These are phyloP conservation scores for Malbranchea zuffiana DNA, from an alignment of 2,329 filamentous ascomycete species.

Conservation along the genomic window DNA sequence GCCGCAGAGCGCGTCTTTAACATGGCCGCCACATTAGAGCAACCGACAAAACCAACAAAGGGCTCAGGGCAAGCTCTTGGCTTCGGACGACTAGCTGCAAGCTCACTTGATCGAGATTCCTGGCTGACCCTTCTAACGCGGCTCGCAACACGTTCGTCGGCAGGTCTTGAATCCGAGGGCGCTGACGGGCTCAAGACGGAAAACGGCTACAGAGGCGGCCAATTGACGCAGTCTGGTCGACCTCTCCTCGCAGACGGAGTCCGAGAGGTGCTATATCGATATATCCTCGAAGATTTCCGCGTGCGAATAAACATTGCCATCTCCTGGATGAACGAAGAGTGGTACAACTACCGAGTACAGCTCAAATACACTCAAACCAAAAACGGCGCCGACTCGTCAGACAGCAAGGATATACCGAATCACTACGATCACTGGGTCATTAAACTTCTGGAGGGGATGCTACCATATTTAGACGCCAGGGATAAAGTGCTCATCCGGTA, in stretches of 20 bases:
- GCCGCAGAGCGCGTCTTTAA: slow-evolving; percentile 68
- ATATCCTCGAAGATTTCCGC: slow-evolving; percentile 85
- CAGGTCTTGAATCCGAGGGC: slow-evolving; percentile 50
- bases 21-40: slow-evolving; percentile 63
- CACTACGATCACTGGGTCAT: slow-evolving; percentile 73
- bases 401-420: slow-evolving; percentile 35
- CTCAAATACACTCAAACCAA: slow-evolving; percentile 34
- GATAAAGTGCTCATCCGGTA: slow-evolving; percentile 88
- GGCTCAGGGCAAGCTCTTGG: slow-evolving; percentile 44
- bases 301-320: slow-evolving; percentile 81
- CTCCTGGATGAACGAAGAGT: slow-evolving; percentile 92
- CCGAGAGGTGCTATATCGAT: slow-evolving; percentile 68
- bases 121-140: slow-evolving; percentile 84
- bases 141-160: slow-evolving; percentile 66
- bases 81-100: slow-evolving; percentile 74
- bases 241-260: slow-evolving; percentile 50
- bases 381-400: slow-evolving; percentile 35
- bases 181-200: slow-evolving; percentile 23
- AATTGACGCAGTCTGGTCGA: slow-evolving; percentile 21
- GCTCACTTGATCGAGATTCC: slow-evolving; percentile 71
- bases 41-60: slow-evolving; percentile 47
- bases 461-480: slow-evolving; percentile 80
- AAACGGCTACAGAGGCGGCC: slow-evolving; percentile 13
- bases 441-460: slow-evolving; percentile 74
- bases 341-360: slow-evolving; percentile 76